Percentiles rank a stretch among this genome's conserved stretches.
phyloP scores from a whole-genome alignment of 306 rosid species.

The Chamaecrista fasciculata region DNA sequence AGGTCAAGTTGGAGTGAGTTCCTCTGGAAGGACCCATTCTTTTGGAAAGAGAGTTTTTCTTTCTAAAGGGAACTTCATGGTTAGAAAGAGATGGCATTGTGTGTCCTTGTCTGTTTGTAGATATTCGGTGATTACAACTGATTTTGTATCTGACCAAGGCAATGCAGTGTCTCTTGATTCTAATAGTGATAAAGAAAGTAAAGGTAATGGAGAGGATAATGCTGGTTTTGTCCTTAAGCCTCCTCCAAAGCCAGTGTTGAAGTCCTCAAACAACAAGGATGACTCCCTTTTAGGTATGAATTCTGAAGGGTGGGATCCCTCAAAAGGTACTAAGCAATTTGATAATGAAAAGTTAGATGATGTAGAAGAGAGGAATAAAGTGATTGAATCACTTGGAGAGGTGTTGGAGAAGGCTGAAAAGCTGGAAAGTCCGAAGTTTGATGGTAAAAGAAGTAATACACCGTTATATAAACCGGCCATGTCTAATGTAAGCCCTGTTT shows the following conservation, averaged over 20 bases:
- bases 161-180: slow-evolving; percentile 79
- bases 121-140: slow-evolving; percentile 78
- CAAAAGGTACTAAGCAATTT: slow-evolving; percentile 31
- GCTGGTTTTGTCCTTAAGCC: slow-evolving; percentile 79
- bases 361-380: slow-evolving; percentile 66
- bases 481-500: slow-evolving; percentile 34
- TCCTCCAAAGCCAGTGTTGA: slow-evolving; percentile 76
- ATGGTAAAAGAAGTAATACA: slow-evolving; percentile 43
- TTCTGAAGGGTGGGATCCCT: slow-evolving; percentile 43
- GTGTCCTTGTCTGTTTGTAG: slow-evolving; percentile 81
- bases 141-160: slow-evolving; percentile 78
- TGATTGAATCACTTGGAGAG: slow-evolving; percentile 91
- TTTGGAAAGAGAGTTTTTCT: slow-evolving; percentile 63
- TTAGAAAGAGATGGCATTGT: slow-evolving; percentile 67
- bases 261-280: slow-evolving; percentile 42
- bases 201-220: slow-evolving; percentile 42
- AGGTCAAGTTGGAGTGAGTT: slow-evolving; percentile 51
- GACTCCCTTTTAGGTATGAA: slow-evolving; percentile 39
- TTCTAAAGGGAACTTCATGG: slow-evolving; percentile 51
- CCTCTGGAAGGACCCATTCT: slow-evolving; percentile 59
- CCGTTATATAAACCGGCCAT: slow-evolving; percentile 44
- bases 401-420: slow-evolving; percentile 95
- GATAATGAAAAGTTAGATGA: slow-evolving; percentile 31
- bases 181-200: slow-evolving; percentile 45
- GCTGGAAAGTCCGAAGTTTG: slow-evolving; percentile 49